Evolutionary conservation across 345 rosid genomes (phyloP), one percentile per base, ranked within the genome.

Genomic region (Ceriops zippeliana): DNA sequence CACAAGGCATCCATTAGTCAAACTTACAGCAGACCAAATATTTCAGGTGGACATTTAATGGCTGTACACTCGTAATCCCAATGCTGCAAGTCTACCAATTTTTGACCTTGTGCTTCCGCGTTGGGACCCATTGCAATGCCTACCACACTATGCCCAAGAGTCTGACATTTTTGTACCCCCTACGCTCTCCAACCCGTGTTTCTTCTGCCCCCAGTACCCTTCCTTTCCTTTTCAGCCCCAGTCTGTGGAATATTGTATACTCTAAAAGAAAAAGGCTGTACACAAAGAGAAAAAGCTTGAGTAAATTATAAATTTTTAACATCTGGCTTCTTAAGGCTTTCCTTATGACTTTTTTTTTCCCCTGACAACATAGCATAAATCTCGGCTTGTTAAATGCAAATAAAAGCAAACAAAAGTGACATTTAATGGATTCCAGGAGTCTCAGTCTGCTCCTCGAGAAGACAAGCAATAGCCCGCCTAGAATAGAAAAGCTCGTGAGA

Each of bases 391-490:
- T n/a, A 21, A 30, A 65, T 22, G 58, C 3, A 58, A 66, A 46
- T 8, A 54, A 54, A 26, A 26, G n/a, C 24, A 46, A 42, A 30
- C 1, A 17, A 42, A 37, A 30, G 28, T 15, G 5, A 7, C 15
- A 4, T 38, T 58, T 27, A 59, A 68, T 58, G 63, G 63, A 58
- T 38, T 62, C 71, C 76, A 75, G 63, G 27, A 6, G 83, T 54
- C 52, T 31, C 61, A 4, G n/a, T 26, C 54, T 69, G 37, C 27
- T 31, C 32, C 56, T 60, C 51, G 62, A 72, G 57, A 15, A 62
- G 81, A 81, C 84, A 73, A 68, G 58, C 72, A 22, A 63, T 72
- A 53, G 68, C 86, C 65, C 79, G 74, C 89, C 71, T 59, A 75
- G 79, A 69, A 52, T 59, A 75, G 79, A 69, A 52, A 52, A 78